Conservation (phyloP, 805 yeast species). For the Nadsonia fulvescens region DNA sequence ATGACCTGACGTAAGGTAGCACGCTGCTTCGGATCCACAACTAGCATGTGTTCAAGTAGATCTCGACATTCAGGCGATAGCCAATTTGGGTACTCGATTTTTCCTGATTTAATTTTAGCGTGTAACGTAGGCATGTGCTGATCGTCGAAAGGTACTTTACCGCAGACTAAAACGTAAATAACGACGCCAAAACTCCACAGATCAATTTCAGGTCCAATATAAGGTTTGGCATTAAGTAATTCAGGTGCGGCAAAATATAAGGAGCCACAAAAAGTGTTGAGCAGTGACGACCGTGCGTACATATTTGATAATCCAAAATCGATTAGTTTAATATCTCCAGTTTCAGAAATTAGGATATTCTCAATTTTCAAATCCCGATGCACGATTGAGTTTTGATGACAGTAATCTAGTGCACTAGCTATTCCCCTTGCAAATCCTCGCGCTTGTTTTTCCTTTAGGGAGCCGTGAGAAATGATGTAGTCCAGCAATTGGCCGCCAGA, state of each 20-base stretch:
- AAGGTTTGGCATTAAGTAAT: slow-evolving; percentile 77
- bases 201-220: slow-evolving; percentile 93
- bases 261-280: slow-evolving; percentile 93
- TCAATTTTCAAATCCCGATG: slow-evolving; percentile 95
- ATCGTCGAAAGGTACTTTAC: slow-evolving; percentile 96
- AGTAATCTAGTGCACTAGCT: slow-evolving; percentile 81
- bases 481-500: slow-evolving; percentile 97
- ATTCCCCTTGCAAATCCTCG: slow-evolving; percentile 89
- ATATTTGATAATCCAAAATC: slow-evolving; percentile 92
- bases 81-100: slow-evolving; percentile 77
- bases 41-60: slow-evolving; percentile 71
- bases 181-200: slow-evolving; percentile 98
- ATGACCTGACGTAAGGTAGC: slow-evolving; percentile 65
- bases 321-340: slow-evolving; percentile 87
- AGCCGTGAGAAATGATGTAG: slow-evolving; percentile 91
- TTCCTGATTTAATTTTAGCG: slow-evolving; percentile 82
- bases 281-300: slow-evolving; percentile 48
- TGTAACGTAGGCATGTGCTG: slow-evolving; percentile 82
- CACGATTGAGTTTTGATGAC: slow-evolving; percentile 86
- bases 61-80: slow-evolving; percentile 67
- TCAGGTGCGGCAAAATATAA: slow-evolving; percentile 98
- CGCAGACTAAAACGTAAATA: slow-evolving; percentile 84
- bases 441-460: slow-evolving; percentile 83
- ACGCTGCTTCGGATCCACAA: slow-evolving; percentile 71
- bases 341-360: slow-evolving; percentile 81